Conservation (phyloP, 2,329 filamentous ascomycete genomes). For the Penicillium concentricum region DNA sequence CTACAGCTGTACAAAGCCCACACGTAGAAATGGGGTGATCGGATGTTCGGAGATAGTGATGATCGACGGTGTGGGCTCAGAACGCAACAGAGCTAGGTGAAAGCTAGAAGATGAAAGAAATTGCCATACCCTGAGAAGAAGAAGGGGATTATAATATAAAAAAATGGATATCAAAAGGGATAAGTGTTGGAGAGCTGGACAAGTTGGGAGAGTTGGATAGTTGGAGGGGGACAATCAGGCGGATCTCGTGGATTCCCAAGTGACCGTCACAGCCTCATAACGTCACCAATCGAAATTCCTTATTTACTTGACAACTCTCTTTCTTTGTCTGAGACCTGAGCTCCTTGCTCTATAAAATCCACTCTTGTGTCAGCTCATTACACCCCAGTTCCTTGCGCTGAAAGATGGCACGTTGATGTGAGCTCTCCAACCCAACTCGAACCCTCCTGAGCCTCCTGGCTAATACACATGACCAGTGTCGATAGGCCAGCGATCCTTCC, state of each 20-base stretch:
- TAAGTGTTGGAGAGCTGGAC: background rate
- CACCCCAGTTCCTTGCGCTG: background rate
- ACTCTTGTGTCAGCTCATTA: background rate
- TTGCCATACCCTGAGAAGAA: background rate
- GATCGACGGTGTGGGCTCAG: background rate
- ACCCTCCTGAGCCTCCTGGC: background rate
- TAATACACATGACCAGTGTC: constrained; percentile 2
- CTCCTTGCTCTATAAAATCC: background rate
- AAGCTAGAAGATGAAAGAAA: background rate
- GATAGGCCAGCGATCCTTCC: background rate
- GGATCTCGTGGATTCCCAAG: constrained; percentile 4
- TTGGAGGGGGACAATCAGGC: constrained; percentile 4
- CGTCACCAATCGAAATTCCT: constrained; percentile 2
- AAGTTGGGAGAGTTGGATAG: background rate
- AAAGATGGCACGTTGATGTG: constrained; percentile 9
- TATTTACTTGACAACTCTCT: background rate
- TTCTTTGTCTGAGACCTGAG: background rate
- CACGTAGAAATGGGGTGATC: background rate
- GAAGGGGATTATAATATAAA: background rate
- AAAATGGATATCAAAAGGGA: background rate
- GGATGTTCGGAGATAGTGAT: background rate
- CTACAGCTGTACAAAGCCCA: background rate
- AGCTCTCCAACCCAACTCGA: background rate
- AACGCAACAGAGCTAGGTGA: background rate
- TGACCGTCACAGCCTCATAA: constrained; percentile 4